Percentiles rank a stretch among this genome's conserved stretches.
These are phyloP conservation scores for Eimeria mitis DNA, from an alignment of 169 alveolate species.

Conservation along the genomic window DNA sequence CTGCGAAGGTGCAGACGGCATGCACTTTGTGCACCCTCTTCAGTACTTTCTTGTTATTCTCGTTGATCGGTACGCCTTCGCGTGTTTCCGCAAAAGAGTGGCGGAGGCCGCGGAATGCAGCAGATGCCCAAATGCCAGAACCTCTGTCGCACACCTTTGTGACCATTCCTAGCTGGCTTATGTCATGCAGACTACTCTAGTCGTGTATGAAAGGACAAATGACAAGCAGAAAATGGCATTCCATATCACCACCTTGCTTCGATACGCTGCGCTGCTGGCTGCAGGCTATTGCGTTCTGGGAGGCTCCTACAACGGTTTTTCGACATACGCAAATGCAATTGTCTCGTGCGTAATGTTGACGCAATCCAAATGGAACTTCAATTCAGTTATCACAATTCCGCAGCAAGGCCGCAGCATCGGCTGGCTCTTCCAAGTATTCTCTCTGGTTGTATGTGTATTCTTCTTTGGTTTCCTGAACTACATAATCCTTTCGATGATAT, in stretches of 20 bases:
- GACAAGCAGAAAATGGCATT: background rate
- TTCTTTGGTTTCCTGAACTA: conserved; percentile 68
- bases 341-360: conserved; percentile 74
- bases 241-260: background rate
- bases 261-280: background rate
- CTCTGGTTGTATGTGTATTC: background rate
- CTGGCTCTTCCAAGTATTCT: conserved; percentile 61
- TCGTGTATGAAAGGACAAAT: background rate
- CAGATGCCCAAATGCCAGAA: background rate
- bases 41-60: conserved; percentile 44
- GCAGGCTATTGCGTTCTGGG: conserved; percentile 75
- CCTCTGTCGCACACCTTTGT: background rate
- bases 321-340: conserved; percentile 52
- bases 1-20: conserved; percentile 56
- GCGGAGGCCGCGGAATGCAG: background rate
- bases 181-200: background rate
- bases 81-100: background rate
- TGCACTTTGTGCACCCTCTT: conserved; percentile 62
- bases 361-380: conserved; percentile 62
- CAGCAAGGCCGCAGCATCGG: conserved; percentile 77
- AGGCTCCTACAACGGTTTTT: conserved; percentile 55
- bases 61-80: conserved; percentile 24
- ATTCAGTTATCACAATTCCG: conserved; percentile 39
- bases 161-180: background rate
- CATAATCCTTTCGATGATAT: conserved; percentile 46